A percentile compares a stretch with the other conserved stretches of the same genome.
Conservation (phyloP, 441 rosid genomes). For the Dalechampia spathulata region DNA sequence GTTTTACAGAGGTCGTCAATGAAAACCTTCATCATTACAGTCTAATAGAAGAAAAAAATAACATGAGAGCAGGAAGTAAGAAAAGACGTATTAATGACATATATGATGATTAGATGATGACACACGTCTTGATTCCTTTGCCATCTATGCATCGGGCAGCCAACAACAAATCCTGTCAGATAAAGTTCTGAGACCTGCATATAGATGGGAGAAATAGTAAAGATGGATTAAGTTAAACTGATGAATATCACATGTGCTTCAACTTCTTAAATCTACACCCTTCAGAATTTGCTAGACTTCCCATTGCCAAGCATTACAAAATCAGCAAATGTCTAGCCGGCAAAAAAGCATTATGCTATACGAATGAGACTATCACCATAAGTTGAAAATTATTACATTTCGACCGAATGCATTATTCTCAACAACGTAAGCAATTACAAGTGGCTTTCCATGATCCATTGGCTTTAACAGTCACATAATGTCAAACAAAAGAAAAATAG, state of each 20-base stretch:
- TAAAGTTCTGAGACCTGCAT: slow-evolving; percentile 62
- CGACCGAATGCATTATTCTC: too few species aligned
- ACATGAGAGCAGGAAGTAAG: slow-evolving; percentile 2
- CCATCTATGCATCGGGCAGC: slow-evolving; percentile 48
- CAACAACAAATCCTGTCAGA: slow-evolving; percentile 65
- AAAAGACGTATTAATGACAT: background rate
- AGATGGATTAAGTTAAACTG: background rate
- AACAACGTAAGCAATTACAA: too few species aligned
- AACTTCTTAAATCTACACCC: too few species aligned
- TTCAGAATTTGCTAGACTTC: too few species aligned
- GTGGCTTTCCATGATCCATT: background rate
- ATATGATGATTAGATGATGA: background rate
- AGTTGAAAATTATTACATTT: too few species aligned
- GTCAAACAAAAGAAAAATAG: too few species aligned
- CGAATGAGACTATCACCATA: too few species aligned
- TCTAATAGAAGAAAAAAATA: slow-evolving; percentile 34
- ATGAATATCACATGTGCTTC: background rate
- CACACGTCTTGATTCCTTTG: slow-evolving; percentile 36
- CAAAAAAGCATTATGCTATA: too few species aligned
- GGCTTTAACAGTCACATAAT: background rate
- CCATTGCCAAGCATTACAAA: too few species aligned
- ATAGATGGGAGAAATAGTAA: slow-evolving; percentile 4
- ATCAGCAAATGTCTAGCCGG: too few species aligned
- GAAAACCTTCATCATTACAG: slow-evolving; percentile 48
- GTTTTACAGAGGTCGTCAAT: slow-evolving; percentile 61